Evolutionary conservation across 805 yeast species (phyloP), one percentile per base, ranked within the genome.

Genomic region (Phaffomyces opuntiae): DNA sequence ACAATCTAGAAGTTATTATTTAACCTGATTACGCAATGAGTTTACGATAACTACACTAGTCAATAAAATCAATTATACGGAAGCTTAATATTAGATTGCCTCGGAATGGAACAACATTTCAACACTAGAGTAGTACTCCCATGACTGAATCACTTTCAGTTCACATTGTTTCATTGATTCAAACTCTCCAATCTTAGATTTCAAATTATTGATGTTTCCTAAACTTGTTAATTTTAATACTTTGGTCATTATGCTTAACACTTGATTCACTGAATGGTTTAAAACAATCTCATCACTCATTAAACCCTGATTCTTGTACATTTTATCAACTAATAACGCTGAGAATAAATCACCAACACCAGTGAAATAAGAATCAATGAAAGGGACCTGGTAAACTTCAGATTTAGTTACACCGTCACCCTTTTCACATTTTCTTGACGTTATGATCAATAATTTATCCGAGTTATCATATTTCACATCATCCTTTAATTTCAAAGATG

Each of bases 281-380:
- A 2, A 57, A 50, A 27, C 69, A 53, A 33, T 49, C 51, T 26
- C 16, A 8, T 16, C 19, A 8, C n/a, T n/a, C 19, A 33, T n/a
- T 9, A 16, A 7, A 11, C 17, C 19, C 19, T 33, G 17, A 33
- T 33, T 33, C 36, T 60, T 61, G 53, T 63, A 68, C 27, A 81
- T 66, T 53, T 86, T 74, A 61, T 84, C 95, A 7, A 87, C 54
- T 31, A 89, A 62, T 36, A 90, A 62, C 0, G 96, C 91, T 0
- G 96, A 82, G 55, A 91, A 90, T 37, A 90, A 64, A 57, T 90
- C 98, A 7, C 98, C 98, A 0, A 93, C 96, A 2, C 98, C 98
- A 0, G 96, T 87, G 65, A 90, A 91, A 61, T 91, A 88, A 6
- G 91, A 81, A 45, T 82, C 78, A 37, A 87, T 75, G 33, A 72